phyloP scores from a whole-genome alignment of 2,329 filamentous ascomycete species.

The Aspergillus awamori region DNA sequence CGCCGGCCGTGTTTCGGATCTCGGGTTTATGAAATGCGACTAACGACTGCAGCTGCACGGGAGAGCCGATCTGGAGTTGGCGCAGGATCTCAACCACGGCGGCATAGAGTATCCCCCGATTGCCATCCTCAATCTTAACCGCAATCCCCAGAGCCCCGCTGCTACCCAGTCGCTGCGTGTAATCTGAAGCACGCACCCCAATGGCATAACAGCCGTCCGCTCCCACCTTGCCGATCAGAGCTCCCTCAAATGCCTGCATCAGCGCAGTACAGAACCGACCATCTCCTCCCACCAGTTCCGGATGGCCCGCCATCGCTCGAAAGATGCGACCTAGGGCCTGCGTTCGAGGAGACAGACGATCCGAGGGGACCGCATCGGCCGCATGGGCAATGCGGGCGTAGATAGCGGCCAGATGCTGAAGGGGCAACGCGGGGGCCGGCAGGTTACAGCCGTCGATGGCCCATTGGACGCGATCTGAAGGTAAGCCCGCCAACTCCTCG shows the following conservation, averaged over 20 bases:
- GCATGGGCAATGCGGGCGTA: slow-evolving; percentile 46
- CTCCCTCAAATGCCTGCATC: slow-evolving; percentile 44
- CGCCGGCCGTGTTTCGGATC: slow-evolving; percentile 43
- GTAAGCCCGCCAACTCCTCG: slow-evolving; percentile 39
- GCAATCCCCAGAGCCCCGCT: slow-evolving; percentile 46
- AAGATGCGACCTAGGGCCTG: slow-evolving; percentile 42
- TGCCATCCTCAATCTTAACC: slow-evolving; percentile 56
- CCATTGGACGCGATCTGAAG: slow-evolving; percentile 40
- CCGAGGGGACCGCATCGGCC: slow-evolving; percentile 12
- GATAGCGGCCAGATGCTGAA: slow-evolving; percentile 40
- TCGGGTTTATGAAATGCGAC: slow-evolving; percentile 37
- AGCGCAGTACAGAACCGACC: slow-evolving; percentile 53
- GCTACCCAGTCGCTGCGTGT: slow-evolving; percentile 42
- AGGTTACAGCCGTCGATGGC: slow-evolving; percentile 54
- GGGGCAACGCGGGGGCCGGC: slow-evolving; percentile 48
- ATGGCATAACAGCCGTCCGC: slow-evolving; percentile 55
- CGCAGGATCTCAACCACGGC: slow-evolving; percentile 50
- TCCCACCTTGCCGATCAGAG: slow-evolving; percentile 52
- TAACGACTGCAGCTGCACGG: slow-evolving; percentile 34
- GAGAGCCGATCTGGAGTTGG: slow-evolving; percentile 45
- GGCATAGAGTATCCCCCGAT: slow-evolving; percentile 48
- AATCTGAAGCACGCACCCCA: slow-evolving; percentile 43
- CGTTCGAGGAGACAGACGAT: slow-evolving; percentile 21
- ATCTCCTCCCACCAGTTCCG: slow-evolving; percentile 51
- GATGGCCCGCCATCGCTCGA: slow-evolving; percentile 47